phyloP scores from a whole-genome alignment of 441 rosid species.

The Eruca vesicaria region DNA sequence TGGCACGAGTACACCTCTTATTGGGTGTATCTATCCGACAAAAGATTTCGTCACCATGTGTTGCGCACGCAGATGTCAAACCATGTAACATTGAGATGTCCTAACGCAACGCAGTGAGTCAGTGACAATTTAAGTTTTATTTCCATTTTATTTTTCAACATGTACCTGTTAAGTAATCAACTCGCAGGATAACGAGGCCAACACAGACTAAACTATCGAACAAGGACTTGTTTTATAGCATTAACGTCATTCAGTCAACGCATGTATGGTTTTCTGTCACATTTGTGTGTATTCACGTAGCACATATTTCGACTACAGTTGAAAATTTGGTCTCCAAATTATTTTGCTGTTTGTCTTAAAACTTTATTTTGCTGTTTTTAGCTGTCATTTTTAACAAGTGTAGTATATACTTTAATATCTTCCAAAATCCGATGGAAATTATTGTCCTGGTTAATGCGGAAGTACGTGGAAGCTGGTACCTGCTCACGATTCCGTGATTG shows the following conservation, averaged over 20 bases:
- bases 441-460: background rate
- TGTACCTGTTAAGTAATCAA: background rate
- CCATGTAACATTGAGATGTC: background rate
- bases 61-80: slow-evolving; percentile 22
- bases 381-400: background rate
- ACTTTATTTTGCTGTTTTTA: too few relatives aligned
- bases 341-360: background rate
- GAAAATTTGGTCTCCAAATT: background rate
- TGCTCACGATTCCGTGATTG: background rate
- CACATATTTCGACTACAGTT: background rate
- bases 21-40: slow-evolving; percentile 15
- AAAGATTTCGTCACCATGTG: slow-evolving; percentile 22
- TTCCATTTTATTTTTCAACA: background rate
- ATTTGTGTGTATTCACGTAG: background rate
- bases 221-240: background rate
- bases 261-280: background rate
- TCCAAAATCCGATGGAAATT: background rate
- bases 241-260: background rate
- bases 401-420: background rate
- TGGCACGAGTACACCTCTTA: background rate
- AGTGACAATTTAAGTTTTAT: background rate
- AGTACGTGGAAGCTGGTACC: background rate
- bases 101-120: background rate
- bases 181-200: background rate
- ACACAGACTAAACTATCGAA: too few relatives aligned